Evolutionary conservation across 345 rosid genomes (phyloP), one percentile per base, ranked within the genome.

Genomic region (Euphorbia peplus): DNA sequence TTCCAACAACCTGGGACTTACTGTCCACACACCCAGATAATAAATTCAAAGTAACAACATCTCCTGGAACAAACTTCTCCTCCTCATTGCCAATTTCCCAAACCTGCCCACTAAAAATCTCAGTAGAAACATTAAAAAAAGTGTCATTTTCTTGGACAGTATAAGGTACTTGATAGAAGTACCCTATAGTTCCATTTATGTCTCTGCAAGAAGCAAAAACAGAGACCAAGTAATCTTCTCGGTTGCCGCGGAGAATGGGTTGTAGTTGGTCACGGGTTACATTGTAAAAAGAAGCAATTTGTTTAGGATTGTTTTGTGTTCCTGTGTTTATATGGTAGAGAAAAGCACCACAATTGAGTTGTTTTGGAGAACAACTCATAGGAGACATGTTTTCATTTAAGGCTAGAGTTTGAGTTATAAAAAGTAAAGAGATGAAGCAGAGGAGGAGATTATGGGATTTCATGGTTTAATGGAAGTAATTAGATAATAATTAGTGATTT

Each of bases 1-100:
- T 81, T 54, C 80, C 84, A 54, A 84, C 75, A 63, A 65, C n/a
- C 55, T 78, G 74, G 37, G 83, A 67, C 6, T 63, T 70, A 10
- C 39, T 72, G 16, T 70, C 80, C 9, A 66, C n/a, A 56, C 93
- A 88, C 16, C 90, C 93, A 46, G 88, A 86, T 30, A 77, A 8
- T 21, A 88, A 73, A 59, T 81, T 70, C 48, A 88, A 66, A 5
- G 79, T 24, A 41, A 83, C 82, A 0, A 10, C 21, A 11, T 18
- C 15, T 12, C 72, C 81, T 3, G 64, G 2, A 4, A 0, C 12
- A 42, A 82, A 84, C 11, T 0, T 4, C 1, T 8, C 3, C 12
- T 60, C 68, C 68, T 83, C 85, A 39, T 71, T 67, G 26, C 78
- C 88, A 16, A 61, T 52, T 16, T 3, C 12, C 76, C 82, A 79